Evolutionary conservation across 2,329 filamentous ascomycete species (phyloP), one percentile per base, ranked within the genome.

Genomic region (Alternaria brassicae): DNA sequence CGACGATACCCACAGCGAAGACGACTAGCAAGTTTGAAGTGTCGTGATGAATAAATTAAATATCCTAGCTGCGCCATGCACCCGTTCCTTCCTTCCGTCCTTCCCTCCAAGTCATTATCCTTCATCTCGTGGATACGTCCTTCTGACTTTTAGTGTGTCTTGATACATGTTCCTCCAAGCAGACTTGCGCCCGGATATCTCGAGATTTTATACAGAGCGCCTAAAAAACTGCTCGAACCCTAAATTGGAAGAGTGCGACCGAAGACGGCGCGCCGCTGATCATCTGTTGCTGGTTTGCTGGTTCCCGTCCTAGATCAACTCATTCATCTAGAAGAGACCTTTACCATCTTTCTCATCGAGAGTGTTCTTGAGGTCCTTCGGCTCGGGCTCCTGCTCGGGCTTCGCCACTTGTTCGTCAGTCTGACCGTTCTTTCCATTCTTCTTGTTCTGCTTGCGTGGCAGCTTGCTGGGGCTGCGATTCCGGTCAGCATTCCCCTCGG

Each of bases 351-450:
- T 51, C 53, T 68, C 62, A 15, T 39, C 53, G 3, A 70, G 58
- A 0, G 66, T 70, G 25, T 67, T 67, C 52, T 70, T 70, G n/a
- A 72, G 34, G 32, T 72, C 68, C 50, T 72, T 72, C 27, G 69
- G 68, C 56, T 70, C 69, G 12, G 69, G 60, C 53, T 72, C 68
- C 27, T 58, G 44, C 61, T 68, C 69, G 0, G 61, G 59, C 40
- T 62, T 63, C n/a, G 58, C 39, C 4, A 63, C 56, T 6, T 41
- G 55, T 39, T 65, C 63, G 19, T 68, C 65, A 1, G 59, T 61
- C 37, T 60, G 60, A 17, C n/a, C 57, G 7, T 70, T 61, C 48
- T 63, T 58, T 23, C 52, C 52, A 40, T 15, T 53, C 56, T 64
- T 68, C 50, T 63, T 62, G 39, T 62, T 59, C 41, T 60, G 59